These are phyloP conservation scores for Effrenium voratum DNA, from an alignment of 73 alveolate genomes.

Conservation along the genomic window DNA sequence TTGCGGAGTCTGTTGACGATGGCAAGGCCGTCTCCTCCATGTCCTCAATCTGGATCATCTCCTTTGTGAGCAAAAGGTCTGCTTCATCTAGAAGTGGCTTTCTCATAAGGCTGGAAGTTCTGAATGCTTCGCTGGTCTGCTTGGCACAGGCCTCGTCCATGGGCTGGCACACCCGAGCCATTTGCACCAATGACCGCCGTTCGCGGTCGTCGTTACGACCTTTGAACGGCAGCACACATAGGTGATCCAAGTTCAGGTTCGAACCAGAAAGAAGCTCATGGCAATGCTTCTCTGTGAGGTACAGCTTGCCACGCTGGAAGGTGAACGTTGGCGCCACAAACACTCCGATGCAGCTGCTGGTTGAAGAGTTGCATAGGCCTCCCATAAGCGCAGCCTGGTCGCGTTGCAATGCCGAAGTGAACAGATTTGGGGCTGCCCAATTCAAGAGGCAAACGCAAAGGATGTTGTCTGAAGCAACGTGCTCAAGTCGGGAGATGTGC, in stretches of 20 bases:
- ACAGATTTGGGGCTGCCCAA: neutral
- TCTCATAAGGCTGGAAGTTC: neutral
- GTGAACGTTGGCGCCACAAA: neutral
- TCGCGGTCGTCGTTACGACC: neutral
- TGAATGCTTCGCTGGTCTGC: neutral
- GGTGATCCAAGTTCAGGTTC: neutral
- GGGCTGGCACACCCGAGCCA: neutral
- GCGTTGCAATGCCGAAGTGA: neutral
- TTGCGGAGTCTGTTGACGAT: neutral
- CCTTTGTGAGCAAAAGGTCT: neutral
- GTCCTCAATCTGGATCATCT: neutral
- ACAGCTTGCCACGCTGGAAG: neutral
- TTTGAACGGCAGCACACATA: neutral
- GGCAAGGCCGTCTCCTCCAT: neutral
- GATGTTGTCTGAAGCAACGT: neutral
- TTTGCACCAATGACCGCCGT: neutral
- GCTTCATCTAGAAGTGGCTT: neutral
- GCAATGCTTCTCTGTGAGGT: neutral
- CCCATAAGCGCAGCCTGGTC: neutral
- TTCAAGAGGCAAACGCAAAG: neutral
- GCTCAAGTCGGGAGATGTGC: neutral
- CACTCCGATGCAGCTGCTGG: neutral
- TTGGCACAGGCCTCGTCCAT: neutral
- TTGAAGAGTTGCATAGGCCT: neutral
- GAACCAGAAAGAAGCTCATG: neutral